Evolutionary conservation across 2,329 filamentous ascomycete species (phyloP), one percentile per base, ranked within the genome.

Genomic region (Zopfia rhizophila): DNA sequence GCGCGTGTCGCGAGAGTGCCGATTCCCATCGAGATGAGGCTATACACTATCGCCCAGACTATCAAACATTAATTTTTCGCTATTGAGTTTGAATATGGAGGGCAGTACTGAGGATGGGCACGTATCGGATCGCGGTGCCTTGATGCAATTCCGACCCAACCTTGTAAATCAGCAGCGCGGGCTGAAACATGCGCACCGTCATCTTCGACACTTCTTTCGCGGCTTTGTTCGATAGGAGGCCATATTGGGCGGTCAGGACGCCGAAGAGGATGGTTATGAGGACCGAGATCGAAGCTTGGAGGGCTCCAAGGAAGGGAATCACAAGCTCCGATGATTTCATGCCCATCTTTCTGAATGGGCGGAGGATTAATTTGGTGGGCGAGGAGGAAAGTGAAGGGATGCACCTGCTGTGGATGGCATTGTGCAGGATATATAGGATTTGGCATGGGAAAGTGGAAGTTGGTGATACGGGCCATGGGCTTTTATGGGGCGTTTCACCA

Each of bases 241-340:
- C 72, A 48, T 77, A 78, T 56, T 81, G 76, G 7, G 78, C 76
- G 4, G 78, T 75, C 8, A 79, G 48, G 11, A 80, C 77, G 25
- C 81, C 81, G 47, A 77, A 81, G 38, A 66, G 65, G 47, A 83
- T 80, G 24, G 80, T 82, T 4, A 84, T 61, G 2, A 83, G 66
- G 1, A 83, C 80, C 2, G 79, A 78, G 16, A 82, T 60, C 17
- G 78, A 78, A 21, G 81, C 81, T 61, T 84, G 80, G 5, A 83
- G 62, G 5, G 80, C 80, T 19, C 79, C 79, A 4, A 81, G 56
- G 39, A 83, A 81, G 8, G 74, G 70, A 10, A 69, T 63, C 16
- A 73, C 31, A 21, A 75, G 56, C 37, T 69, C 61, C 17, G 62
- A 63, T 17, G 43, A 18, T 35, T 49, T 54, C 11, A 60, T 38